Base-by-base conservation (phyloP, 495 filamentous ascomycete species). In the Neurospora discreta region DNA sequence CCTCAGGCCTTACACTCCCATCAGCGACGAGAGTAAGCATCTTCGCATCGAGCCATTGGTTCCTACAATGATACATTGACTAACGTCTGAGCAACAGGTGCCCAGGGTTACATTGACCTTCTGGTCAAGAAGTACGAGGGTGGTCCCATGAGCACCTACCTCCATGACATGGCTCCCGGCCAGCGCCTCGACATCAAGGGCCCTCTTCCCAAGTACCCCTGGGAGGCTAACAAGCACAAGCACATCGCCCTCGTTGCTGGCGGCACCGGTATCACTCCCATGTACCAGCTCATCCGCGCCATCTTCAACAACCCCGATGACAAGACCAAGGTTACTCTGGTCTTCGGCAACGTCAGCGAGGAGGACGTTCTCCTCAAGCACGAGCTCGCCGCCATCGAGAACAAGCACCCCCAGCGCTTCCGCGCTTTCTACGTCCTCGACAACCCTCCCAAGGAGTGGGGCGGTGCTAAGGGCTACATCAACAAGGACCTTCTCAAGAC, bases 241-340 rank as follows among this genome's bases (percentile, higher is more conserved):
- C 94, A 98, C 83, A 90, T 99, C 80, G 89, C 87, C n/a, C 84
- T 98, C 79, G 88, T 99, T 75, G 94, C 95, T 11, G 95, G 96
- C 77, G 95, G 95, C 74, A 98, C 95, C 5, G 95, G 95, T 69
- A 97, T 98, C 78, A 95, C 95, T 41, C 95, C 95, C 39, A 87
- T 89, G 85, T 97, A 90, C 85, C 95, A 99, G 87, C 88, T 99
- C 41, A 82, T 86, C 69, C 87, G 91, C 23, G 85, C 90, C 68
- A 97, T 98, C 84, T 95, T 97, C 89, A 92, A 90, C 82, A 97
- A 97, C 87, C 95, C 95, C 58, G 89, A 94, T 38, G 95, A 97
- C 85, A 91, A 92, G 88, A 97, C 95, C 77, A 97, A 97, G 86
- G 93, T 98, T 39, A 97, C 94, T 23, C 88, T 98, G 16, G 88